These are phyloP conservation scores for Fallopia convolvulus DNA, from an alignment of 148 eudicot genomes.

Conservation along the genomic window DNA sequence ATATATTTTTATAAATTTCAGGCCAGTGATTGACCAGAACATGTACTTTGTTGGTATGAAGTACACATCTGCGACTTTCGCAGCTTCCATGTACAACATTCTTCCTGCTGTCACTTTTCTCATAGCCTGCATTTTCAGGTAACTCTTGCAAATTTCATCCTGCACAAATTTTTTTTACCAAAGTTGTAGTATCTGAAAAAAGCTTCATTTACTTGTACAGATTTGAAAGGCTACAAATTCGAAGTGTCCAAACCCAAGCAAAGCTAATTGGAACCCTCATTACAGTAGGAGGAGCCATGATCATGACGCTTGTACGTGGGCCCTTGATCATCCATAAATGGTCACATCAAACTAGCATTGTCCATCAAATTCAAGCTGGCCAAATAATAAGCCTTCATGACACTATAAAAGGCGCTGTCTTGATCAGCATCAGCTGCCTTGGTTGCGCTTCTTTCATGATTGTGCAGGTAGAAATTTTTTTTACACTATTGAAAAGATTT, in stretches of 20 bases:
- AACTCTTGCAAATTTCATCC: neutral
- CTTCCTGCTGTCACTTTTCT: constrained; percentile 82
- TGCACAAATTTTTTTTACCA: neutral
- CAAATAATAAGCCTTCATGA: constrained; percentile 50
- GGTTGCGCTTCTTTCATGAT: constrained; percentile 82
- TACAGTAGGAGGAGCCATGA: constrained; percentile 83
- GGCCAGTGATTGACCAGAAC: constrained; percentile 88
- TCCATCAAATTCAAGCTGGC: constrained; percentile 15
- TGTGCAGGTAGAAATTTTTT: constrained; percentile 34
- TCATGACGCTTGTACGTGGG: constrained; percentile 75
- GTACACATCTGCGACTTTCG: constrained; percentile 76
- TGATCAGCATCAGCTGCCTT: constrained; percentile 75
- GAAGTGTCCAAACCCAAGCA: constrained; percentile 63
- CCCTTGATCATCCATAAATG: constrained; percentile 34
- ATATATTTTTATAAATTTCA: constrained; percentile 5
- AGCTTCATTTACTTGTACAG: constrained; percentile 17
- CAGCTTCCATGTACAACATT: constrained; percentile 67
- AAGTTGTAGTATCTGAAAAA: neutral
- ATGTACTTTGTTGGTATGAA: constrained; percentile 71
- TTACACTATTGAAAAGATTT: neutral
- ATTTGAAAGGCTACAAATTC: constrained; percentile 53
- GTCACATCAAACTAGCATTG: constrained; percentile 16
- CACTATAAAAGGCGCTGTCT: constrained; percentile 60
- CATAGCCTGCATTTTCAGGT: constrained; percentile 64
- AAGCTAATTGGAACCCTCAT: constrained; percentile 65